A percentile compares a stretch with the other conserved stretches of the same genome.
phyloP scores from a whole-genome alignment of 2,329 filamentous ascomycete genomes.

The Periconia sp. region DNA sequence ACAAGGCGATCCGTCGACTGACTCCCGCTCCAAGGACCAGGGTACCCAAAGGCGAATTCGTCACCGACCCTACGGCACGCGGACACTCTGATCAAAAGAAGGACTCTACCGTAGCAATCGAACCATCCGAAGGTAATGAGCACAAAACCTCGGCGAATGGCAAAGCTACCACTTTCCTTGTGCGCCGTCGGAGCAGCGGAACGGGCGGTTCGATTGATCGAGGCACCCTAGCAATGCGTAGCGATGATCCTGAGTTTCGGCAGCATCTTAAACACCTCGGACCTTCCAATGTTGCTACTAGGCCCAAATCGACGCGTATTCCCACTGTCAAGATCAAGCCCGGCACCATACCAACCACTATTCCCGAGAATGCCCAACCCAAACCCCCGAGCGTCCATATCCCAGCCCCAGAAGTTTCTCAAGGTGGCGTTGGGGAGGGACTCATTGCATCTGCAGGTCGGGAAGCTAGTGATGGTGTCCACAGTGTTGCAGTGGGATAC shows the following conservation, averaged over 20 bases:
- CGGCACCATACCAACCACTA: conserved; percentile 52
- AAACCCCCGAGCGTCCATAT: conserved; percentile 24
- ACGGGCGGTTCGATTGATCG: conserved; percentile 24
- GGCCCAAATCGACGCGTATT: conserved; percentile 66
- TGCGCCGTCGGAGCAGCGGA: conserved; percentile 53
- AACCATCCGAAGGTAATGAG: conserved; percentile 15
- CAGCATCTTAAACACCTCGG: conserved; percentile 69
- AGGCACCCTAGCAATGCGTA: conserved; percentile 51
- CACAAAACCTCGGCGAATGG: conserved; percentile 21
- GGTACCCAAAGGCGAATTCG: conserved; percentile 62
- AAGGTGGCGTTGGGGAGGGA: conserved; percentile 61
- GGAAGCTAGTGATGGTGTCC: conserved; percentile 69
- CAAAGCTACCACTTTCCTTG: conserved; percentile 49
- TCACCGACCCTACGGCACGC: conserved; percentile 48
- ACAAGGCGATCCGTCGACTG: conserved; percentile 84
- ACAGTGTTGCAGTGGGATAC: conserved; percentile 59
- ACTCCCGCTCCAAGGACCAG: conserved; percentile 82
- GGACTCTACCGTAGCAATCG: conserved; percentile 23
- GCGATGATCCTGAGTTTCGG: conserved; percentile 60
- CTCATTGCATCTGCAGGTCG: conserved; percentile 60
- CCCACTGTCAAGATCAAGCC: conserved; percentile 71
- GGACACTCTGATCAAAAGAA: conserved; percentile 32
- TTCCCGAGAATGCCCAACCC: conserved; percentile 47
- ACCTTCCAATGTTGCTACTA: conserved; percentile 67
- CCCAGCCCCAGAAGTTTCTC: conserved; percentile 45